Evolutionary conservation across 768 basidiomycete genomes (phyloP).

Genomic region (Collybia sordida): DNA sequence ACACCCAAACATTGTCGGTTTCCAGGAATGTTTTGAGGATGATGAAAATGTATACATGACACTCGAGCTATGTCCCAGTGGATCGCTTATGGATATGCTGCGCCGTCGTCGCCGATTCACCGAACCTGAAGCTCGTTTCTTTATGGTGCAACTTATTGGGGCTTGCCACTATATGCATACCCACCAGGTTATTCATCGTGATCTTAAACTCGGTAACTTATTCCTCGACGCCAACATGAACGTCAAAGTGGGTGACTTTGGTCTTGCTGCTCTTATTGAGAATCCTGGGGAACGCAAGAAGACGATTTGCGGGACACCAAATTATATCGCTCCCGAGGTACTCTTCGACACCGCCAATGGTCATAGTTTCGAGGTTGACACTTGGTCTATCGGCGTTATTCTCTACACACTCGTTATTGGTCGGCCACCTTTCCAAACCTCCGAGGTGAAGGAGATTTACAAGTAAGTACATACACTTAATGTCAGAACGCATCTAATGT

Average conservation of each 20-base stretch:
- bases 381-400: constrained; percentile 97
- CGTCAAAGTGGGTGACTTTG: constrained; percentile 96
- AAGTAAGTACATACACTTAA: constrained; percentile 47
- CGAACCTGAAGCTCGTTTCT: constrained; percentile 91
- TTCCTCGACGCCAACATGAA: constrained; percentile 93
- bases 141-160: constrained; percentile 91
- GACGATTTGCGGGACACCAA: constrained; percentile 98
- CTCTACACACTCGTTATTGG: constrained; percentile 93
- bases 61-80: constrained; percentile 88
- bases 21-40: constrained; percentile 95
- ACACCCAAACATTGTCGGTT: constrained; percentile 91
- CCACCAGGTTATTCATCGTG: constrained; percentile 95
- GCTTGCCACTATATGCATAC: constrained; percentile 98
- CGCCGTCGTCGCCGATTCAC: constrained; percentile 83
- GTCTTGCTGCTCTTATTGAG: constrained; percentile 94
- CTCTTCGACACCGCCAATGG: constrained; percentile 94
- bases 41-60: constrained; percentile 96
- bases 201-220: constrained; percentile 94
- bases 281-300: constrained; percentile 97
- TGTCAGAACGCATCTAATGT: neutral
- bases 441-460: constrained; percentile 96
- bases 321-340: constrained; percentile 98
- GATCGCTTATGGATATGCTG: constrained; percentile 89
- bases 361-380: constrained; percentile 97
- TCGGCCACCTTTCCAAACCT: constrained; percentile 97